Evolutionary conservation across 1,139 yeast genomes (phyloP), one percentile per base, ranked within the genome.

Genomic region (Debaryomycetaceae sp.): DNA sequence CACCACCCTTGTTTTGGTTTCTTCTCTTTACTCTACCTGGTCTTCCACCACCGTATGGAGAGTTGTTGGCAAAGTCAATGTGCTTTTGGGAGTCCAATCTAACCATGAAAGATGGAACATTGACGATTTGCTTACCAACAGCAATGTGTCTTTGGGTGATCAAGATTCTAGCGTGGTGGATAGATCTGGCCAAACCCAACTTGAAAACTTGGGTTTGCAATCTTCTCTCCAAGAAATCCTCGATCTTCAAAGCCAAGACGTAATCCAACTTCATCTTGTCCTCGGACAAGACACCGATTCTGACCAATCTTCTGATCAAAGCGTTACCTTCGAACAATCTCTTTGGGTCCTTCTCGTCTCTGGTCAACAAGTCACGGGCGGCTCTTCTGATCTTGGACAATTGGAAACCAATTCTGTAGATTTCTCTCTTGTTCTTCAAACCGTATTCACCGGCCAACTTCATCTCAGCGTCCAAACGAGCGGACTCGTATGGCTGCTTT

Each of bases 41-140:
- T 83, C 99, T 93, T 66, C 97, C 99, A 81, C 99, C 99, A 75
- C 99, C 99, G 89, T 88, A 93, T 77, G 99, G 99, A 61, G 99
- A 93, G 76, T 88, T 89, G 74, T 91, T 86, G 67, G 99, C 96
- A 66, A 93, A 93, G 85, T 93, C 99, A 79, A 93, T 90, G 90
- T 95, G 99, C 88, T 93, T 93, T 81, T 93, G 99, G 62, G 99
- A 91, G 81, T 93, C 99, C 76, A 93, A 87, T 84, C 99, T 95
- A 59, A 93, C 99, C 84, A 91, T 87, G 93, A 93, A 93, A 59
- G 98, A 91, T 78, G 99, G 98, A 62, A 93, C 87, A 81, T 85
- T 87, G 76, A 93, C 99, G 65, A 90, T 83, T 83, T 93, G 99
- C 87, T 93, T 93, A 80, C 99, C 99, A 75, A 93, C 99, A 69